phyloP scores from a whole-genome alignment of 1,284 basidiomycete genomes.

The Rhodotorula sp. region DNA sequence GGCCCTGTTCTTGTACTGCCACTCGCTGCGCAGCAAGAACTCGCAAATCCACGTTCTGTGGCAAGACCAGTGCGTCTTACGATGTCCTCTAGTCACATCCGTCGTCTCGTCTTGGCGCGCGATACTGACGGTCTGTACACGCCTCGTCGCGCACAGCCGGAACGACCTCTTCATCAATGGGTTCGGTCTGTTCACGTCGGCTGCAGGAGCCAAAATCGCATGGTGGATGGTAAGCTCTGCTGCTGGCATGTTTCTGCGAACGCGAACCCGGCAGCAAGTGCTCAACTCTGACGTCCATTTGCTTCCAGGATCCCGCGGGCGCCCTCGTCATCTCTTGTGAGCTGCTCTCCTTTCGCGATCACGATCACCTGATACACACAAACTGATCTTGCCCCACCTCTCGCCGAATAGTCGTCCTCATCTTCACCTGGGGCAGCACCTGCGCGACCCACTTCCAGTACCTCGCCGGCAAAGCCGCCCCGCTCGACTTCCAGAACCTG shows the following conservation, averaged over 20 bases:
- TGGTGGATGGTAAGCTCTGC: constrained; percentile 63
- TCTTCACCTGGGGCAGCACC: constrained; percentile 55
- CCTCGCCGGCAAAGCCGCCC: constrained; percentile 86
- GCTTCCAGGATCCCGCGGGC: constrained; percentile 65
- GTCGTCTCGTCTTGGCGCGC: no score
- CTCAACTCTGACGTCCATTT: neutral
- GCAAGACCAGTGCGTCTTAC: constrained; percentile 69
- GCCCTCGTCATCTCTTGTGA: constrained; percentile 76
- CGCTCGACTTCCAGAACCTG: constrained; percentile 79
- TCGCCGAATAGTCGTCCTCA: constrained; percentile 26
- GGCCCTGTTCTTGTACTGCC: constrained; percentile 82
- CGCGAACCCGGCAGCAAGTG: neutral
- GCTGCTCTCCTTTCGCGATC: neutral
- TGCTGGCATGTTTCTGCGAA: neutral
- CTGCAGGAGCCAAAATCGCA: constrained; percentile 78
- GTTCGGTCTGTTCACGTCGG: constrained; percentile 78
- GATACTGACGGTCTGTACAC: no score
- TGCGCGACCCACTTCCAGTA: constrained; percentile 79
- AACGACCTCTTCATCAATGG: constrained; percentile 47
- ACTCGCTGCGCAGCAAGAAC: constrained; percentile 69
- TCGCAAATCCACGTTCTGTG: constrained; percentile 91
- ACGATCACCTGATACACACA: no score
- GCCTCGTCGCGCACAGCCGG: constrained; percentile 23
- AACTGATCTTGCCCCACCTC: neutral
- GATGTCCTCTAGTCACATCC: no score